Evolutionary conservation across 2,329 filamentous ascomycete genomes (phyloP), one percentile per base, ranked within the genome.

Genomic region (Hypoxylon sp.): DNA sequence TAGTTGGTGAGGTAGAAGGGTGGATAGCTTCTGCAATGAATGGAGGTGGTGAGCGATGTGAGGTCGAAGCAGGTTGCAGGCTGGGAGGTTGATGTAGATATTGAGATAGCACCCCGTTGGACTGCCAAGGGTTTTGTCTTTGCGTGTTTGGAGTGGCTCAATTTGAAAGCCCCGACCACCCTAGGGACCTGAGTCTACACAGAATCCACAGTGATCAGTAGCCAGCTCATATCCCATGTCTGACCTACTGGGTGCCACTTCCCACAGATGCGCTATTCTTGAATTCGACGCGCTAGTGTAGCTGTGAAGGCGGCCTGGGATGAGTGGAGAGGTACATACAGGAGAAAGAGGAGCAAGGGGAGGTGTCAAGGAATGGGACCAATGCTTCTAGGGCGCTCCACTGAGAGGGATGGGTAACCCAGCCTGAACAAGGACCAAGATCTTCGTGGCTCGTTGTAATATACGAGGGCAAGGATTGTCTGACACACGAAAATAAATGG

Each of bases 401-500:
- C 70, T 71, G 71, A n/a, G 67, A 63, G 69, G 71, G 62, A 71
- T 70, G 70, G 67, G 70, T 69, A 69, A 63, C 64, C 64, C 61
- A 69, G 70, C 64, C 72, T 70, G 72, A 70, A 71, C 65, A 71
- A 70, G 69, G 70, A 72, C 73, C 70, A 64, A 70, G 70, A 74
- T 72, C 71, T 77, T 77, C 77, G 80, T 81, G 80, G 81, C 78
- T 80, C 79, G 78, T 79, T 76, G 80, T 78, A 82, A 83, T 82
- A 82, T 82, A 81, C 81, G 80, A 82, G 78, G 76, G 76, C 78
- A 79, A 78, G 80, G 78, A 79, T 80, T 76, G 78, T 82, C 81
- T 83, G 81, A 84, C 82, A 82, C 82, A 82, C 77, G 75, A 79
- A 78, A 79, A 80, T 78, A 80, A 79, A 76, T 80, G 78, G 77